Base-by-base conservation (phyloP, 345 rosid species). In the Psidium guajava region DNA sequence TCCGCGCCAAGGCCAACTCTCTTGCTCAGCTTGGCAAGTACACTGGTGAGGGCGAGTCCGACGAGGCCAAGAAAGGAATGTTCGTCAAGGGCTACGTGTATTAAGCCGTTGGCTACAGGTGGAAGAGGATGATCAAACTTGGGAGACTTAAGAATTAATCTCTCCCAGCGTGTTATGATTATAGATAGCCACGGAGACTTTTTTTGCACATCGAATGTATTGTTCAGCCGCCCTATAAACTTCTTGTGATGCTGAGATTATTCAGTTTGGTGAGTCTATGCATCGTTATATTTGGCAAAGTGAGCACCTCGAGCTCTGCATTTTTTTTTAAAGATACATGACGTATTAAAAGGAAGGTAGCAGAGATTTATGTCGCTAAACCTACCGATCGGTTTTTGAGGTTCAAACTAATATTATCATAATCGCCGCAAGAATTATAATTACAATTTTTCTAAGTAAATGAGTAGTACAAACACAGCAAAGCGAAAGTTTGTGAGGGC, bases 61-160 rank as follows among this genome's bases (percentile, higher is more conserved):
- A 86, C 16, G 87, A 86, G 87, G 87, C 87, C 82, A 86, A 86
- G 87, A 82, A 86, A 56, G 84, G 84, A 32, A 86, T 86, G 87
- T 86, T 86, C 6, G 84, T 86, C 84, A 86, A 86, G 84, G 87
- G 87, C 50, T 86, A 86, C 18, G 87, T 86, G 27, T 86, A 86
- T 80, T 86, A 85, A 81, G 82, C 56, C 0, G 13, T 27, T 82
- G 13, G 12, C 36, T 16, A 24, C 27, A 52, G 83, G 44, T n/a
- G 83, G 44, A 82, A 51, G 83, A 22, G 15, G 58, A 40, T 27
- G 83, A 54, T 14, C 24, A 8, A 27, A 82, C 20, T 16, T 82
- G 83, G 83, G 57, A 82, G 57, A 82, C 44, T 28, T 36, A 36
- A 69, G 80, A 54, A 27, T 82, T 52, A 10, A 52, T 36, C 58